phyloP scores from a whole-genome alignment of 768 basidiomycete species.

The Steccherinum ochraceum region DNA sequence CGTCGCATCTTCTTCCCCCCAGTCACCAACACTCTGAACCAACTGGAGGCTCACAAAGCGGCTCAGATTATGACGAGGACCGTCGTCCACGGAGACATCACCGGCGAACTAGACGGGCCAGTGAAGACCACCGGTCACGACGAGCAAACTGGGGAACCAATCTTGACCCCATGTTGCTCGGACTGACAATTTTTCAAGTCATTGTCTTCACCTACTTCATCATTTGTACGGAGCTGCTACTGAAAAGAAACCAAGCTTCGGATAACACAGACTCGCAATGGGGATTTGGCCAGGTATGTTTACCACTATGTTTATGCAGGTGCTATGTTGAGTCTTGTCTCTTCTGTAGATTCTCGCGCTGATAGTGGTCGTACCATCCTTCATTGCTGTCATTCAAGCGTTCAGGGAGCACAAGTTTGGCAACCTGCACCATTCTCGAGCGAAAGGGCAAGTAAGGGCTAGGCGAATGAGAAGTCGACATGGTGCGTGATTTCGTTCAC shows the following conservation, averaged over 20 bases:
- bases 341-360: conserved; percentile 30
- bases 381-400: conserved; percentile 27
- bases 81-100: background rate
- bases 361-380: conserved; percentile 34
- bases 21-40: background rate
- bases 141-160: conserved; percentile 7
- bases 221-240: conserved; percentile 31
- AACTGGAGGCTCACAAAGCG: background rate
- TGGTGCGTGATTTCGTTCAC: too few relatives aligned
- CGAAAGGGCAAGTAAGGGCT: too few relatives aligned
- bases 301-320: background rate
- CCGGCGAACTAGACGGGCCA: background rate
- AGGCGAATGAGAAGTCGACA: too few relatives aligned
- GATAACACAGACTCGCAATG: conserved; percentile 21
- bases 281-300: conserved; percentile 33
- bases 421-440: conserved; percentile 15
- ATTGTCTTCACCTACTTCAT: conserved; percentile 35
- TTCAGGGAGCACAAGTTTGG: conserved; percentile 26
- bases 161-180: conserved; percentile 35
- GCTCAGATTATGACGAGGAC: background rate
- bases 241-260: conserved; percentile 23
- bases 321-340: background rate
- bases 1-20: background rate
- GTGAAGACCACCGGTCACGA: background rate
- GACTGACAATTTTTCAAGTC: conserved; percentile 30